These are phyloP conservation scores for Suhomyces prunicola DNA, from an alignment of 805 yeast genomes.

Conservation along the genomic window DNA sequence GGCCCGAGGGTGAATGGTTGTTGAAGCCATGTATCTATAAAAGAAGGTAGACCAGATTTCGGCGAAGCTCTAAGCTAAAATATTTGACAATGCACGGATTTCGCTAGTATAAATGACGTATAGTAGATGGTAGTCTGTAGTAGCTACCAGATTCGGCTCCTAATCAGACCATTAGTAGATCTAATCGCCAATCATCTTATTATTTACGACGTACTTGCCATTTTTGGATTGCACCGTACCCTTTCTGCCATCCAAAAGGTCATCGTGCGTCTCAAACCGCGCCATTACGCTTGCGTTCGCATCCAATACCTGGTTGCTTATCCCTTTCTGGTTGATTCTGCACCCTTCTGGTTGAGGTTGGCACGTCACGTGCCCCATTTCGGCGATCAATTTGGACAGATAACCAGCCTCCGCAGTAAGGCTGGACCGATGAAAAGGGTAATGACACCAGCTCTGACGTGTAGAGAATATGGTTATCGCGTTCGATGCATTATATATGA, in stretches of 20 bases:
- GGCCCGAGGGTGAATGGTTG: conserved; percentile 82
- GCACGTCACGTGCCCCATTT: background rate
- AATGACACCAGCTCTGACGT: conserved; percentile 1
- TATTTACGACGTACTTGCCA: background rate
- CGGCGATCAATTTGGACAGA: background rate
- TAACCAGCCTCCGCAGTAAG: background rate
- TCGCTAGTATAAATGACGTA: background rate
- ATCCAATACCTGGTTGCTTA: background rate
- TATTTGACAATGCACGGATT: background rate
- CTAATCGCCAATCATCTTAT: background rate
- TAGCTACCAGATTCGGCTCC: background rate
- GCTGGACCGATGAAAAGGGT: conserved; percentile 2
- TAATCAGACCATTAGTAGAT: background rate
- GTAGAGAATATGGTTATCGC: background rate
- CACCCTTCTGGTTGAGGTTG: background rate
- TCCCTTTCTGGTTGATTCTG: background rate
- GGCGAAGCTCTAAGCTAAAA: background rate
- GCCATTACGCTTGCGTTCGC: background rate
- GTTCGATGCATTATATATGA: background rate
- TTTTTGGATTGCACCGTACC: background rate
- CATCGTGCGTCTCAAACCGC: background rate
- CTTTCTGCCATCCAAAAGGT: background rate
- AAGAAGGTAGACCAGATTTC: conserved; percentile 49
- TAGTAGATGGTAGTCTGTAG: background rate
- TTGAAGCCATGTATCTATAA: conserved; percentile 96